These are phyloP conservation scores for Ceratobasidium sp. DNA, from an alignment of 1,284 basidiomycete genomes.

Conservation along the genomic window DNA sequence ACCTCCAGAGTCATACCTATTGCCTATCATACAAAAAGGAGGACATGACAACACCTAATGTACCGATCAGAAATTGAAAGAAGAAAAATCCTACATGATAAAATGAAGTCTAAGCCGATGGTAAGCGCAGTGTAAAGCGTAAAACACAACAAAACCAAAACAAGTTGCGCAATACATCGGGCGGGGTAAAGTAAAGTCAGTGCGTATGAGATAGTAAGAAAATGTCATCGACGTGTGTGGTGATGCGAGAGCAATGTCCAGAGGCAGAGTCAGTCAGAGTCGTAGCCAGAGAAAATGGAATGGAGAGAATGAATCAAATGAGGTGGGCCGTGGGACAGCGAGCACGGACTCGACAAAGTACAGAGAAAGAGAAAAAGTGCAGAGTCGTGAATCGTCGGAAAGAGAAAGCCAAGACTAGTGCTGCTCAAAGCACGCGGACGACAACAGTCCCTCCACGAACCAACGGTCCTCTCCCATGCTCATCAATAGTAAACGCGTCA, in stretches of 20 bases:
- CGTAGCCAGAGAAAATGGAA: background rate
- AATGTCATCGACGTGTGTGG: constrained; percentile 2
- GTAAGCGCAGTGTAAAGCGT: constrained; percentile 11
- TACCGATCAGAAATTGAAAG: background rate
- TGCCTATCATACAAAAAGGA: too few species aligned
- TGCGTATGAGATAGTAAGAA: background rate
- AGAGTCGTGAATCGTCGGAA: background rate
- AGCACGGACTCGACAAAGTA: too few species aligned
- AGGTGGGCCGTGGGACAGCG: background rate
- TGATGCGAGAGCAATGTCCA: background rate
- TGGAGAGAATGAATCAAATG: background rate
- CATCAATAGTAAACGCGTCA: constrained; percentile 52
- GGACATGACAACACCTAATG: background rate
- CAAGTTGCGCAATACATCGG: constrained; percentile 1
- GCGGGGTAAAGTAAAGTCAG: background rate
- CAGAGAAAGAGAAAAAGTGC: background rate
- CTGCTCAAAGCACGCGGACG: constrained; percentile 15
- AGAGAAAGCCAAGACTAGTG: constrained; percentile 1
- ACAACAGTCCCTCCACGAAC: constrained; percentile 34
- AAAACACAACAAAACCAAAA: background rate
- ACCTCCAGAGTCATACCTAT: background rate
- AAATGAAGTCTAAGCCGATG: constrained; percentile 6
- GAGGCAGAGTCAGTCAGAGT: background rate
- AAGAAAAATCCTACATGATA: constrained; percentile 13
- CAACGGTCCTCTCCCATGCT: constrained; percentile 16